A percentile compares a stretch with the other conserved stretches of the same genome.
phyloP scores from a whole-genome alignment of 1,284 basidiomycete species.

The Rugosomyces carneus region DNA sequence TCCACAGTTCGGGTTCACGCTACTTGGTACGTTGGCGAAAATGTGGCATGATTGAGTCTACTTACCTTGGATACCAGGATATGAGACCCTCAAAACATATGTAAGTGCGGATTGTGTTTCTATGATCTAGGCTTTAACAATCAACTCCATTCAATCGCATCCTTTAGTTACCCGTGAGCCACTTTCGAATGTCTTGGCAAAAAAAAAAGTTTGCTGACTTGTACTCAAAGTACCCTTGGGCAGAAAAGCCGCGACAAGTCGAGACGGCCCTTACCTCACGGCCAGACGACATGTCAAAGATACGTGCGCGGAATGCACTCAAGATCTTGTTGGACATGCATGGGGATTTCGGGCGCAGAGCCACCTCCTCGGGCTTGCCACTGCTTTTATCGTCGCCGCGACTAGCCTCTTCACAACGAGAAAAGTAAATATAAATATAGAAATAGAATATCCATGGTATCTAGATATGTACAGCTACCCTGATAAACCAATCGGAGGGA shows the following conservation, averaged over 20 bases:
- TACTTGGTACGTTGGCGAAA: slow-evolving; percentile 50
- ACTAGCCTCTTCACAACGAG: slow-evolving; percentile 27
- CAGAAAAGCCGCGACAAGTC: slow-evolving; percentile 54
- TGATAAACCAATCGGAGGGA: slow-evolving; percentile 19
- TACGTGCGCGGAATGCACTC: slow-evolving; percentile 90
- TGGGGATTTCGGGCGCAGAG: slow-evolving; percentile 70
- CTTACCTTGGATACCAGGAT: slow-evolving; percentile 22
- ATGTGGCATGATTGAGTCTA: neutral
- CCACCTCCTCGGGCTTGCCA: slow-evolving; percentile 31
- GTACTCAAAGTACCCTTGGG: slow-evolving; percentile 66
- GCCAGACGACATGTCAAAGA: slow-evolving; percentile 78
- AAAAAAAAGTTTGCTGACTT: slow-evolving; percentile 12
- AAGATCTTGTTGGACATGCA: slow-evolving; percentile 82
- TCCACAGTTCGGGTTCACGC: slow-evolving; percentile 89
- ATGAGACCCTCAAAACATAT: slow-evolving; percentile 39
- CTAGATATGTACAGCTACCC: neutral
- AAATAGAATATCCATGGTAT: slow-evolving; percentile 9
- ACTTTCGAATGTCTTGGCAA: slow-evolving; percentile 16
- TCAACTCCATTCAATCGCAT: slow-evolving; percentile 3
- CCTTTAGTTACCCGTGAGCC: slow-evolving; percentile 61
- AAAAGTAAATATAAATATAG: slow-evolving; percentile 14
- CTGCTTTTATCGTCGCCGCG: slow-evolving; percentile 34
- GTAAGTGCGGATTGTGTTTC: slow-evolving; percentile 27
- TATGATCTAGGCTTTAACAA: slow-evolving; percentile 5
- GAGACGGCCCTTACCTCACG: slow-evolving; percentile 67